phyloP scores from a whole-genome alignment of 148 eudicot species.

The Rhododendron griersonianum region DNA sequence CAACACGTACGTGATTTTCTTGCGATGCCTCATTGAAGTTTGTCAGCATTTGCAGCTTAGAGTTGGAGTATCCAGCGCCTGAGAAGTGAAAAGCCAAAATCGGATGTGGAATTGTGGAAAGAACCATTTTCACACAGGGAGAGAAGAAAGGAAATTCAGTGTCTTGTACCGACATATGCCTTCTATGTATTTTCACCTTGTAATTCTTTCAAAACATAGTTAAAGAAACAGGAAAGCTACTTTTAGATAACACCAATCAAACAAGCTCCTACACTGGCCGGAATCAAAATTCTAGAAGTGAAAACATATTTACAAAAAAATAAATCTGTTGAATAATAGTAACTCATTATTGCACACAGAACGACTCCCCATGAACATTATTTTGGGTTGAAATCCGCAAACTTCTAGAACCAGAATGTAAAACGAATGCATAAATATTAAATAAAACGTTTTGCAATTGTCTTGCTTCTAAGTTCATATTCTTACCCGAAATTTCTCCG shows the following conservation, averaged over 20 bases:
- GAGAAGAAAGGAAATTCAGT: neutral
- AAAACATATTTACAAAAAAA: neutral
- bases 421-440: too few species aligned
- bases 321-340: neutral
- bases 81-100: slow-evolving; percentile 4
- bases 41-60: slow-evolving; percentile 24
- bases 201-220: neutral
- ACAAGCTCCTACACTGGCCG: neutral
- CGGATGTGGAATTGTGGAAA: neutral
- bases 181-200: neutral
- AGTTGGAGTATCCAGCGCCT: slow-evolving; percentile 45
- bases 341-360: neutral
- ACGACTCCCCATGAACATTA: neutral
- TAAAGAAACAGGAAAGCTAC: neutral
- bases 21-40: slow-evolving; percentile 26
- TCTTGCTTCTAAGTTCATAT: neutral
- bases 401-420: neutral
- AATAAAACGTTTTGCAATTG: neutral
- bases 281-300: neutral
- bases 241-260: neutral
- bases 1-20: slow-evolving; percentile 34
- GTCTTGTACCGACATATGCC: neutral
- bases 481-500: slow-evolving; percentile 54
- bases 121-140: neutral
- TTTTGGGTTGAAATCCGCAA: neutral